These are phyloP conservation scores for Auriscalpium orientale DNA, from an alignment of 768 basidiomycete genomes.

Conservation along the genomic window DNA sequence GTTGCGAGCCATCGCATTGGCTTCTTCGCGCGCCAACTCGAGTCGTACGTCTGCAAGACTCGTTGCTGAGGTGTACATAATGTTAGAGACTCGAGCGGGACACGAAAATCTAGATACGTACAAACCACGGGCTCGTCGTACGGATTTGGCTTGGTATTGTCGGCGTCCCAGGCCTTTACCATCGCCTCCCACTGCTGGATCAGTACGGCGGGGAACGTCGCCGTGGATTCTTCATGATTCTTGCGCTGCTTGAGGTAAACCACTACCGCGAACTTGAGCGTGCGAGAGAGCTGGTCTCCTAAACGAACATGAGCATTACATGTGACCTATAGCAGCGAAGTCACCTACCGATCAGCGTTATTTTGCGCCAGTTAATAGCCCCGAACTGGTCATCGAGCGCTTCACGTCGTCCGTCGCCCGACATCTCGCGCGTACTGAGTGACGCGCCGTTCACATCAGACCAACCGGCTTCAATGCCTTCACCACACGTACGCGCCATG, in stretches of 20 bases:
- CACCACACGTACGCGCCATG: neutral
- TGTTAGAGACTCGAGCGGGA: too few species aligned
- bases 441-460: neutral
- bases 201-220: neutral
- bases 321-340: too few species aligned
- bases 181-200: neutral
- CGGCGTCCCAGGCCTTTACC: neutral
- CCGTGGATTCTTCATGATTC: neutral
- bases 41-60: neutral
- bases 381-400: neutral
- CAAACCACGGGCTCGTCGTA: constrained; percentile 2
- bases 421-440: neutral
- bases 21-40: neutral
- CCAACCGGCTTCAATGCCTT: neutral
- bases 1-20: neutral
- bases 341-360: neutral
- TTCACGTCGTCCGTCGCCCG: neutral
- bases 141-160: neutral
- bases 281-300: neutral
- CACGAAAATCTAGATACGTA: neutral
- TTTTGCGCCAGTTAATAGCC: neutral
- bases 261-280: neutral
- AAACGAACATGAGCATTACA: too few species aligned
- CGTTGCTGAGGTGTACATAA: too few species aligned
- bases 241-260: neutral